Percentiles rank a stretch among this genome's conserved stretches.
Conservation (phyloP, 495 filamentous ascomycete genomes). For the Friedmanniomyces simplex region DNA sequence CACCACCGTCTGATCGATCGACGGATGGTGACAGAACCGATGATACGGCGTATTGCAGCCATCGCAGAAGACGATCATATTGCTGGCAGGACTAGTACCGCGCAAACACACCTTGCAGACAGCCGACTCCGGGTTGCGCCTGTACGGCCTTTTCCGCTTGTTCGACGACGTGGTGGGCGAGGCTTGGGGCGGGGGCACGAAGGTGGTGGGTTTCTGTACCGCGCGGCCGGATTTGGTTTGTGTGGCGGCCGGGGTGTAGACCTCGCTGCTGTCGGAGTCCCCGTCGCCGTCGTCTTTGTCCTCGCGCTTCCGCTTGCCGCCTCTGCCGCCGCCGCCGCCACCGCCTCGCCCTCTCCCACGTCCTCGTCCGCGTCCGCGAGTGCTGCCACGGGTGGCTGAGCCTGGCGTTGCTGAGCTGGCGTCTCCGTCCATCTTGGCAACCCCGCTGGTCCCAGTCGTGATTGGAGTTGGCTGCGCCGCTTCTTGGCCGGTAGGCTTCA, state of each 20-base stretch:
- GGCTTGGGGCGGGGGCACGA: constrained; percentile 47
- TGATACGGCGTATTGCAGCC: constrained; percentile 84
- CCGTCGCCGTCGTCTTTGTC: constrained; percentile 27
- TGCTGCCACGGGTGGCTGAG: constrained; percentile 31
- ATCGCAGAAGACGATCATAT: constrained; percentile 93
- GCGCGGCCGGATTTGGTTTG: constrained; percentile 78
- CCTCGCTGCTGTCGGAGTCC: constrained; percentile 39
- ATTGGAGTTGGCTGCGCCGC: not conserved
- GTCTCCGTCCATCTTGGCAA: constrained; percentile 3
- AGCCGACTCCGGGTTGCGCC: constrained; percentile 35
- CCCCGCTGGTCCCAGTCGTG: not conserved
- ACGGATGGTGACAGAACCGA: constrained; percentile 80
- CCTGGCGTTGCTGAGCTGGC: constrained; percentile 9
- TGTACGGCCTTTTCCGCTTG: constrained; percentile 38
- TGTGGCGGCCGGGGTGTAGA: constrained; percentile 46
- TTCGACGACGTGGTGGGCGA: constrained; percentile 25
- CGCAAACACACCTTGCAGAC: constrained; percentile 71
- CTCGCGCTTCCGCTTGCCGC: constrained; percentile 34
- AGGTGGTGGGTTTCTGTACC: constrained; percentile 63
- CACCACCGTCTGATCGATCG: constrained; percentile 61
- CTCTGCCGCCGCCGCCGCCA: constrained; percentile 26
- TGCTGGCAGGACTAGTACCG: constrained; percentile 60
- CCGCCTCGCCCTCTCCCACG: constrained; percentile 4
- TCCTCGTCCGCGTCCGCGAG: constrained; percentile 32
- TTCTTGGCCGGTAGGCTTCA: constrained; percentile 12